Evolutionary conservation across 2,329 filamentous ascomycete species (phyloP), one percentile per base, ranked within the genome.

Genomic region (Exophiala sp.): DNA sequence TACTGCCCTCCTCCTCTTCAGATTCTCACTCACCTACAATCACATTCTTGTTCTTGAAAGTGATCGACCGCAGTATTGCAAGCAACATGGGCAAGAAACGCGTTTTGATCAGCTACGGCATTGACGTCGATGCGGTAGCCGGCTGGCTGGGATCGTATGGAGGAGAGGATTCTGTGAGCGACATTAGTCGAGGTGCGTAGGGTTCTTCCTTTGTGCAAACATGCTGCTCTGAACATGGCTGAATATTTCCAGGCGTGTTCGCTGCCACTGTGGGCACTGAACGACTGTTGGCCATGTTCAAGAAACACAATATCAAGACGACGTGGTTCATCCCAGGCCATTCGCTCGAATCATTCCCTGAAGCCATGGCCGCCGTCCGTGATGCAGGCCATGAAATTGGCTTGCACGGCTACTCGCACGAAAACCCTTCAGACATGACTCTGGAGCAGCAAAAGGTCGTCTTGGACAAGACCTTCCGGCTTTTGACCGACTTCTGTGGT

Each of bases 111-210:
- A 69, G 77, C 58, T 86, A 86, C 59, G 82, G 83, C 2, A 81
- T 88, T 19, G 85, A 88, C 54, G 82, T 88, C 22, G 84, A 88
- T 57, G 84, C 83, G n/a, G 82, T 88, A 1, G 79, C 83, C 1
- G 83, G 85, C 7, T 88, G 85, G 85, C 71, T 88, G 0, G 85
- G 85, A 0, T 85, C 80, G 0, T 88, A 89, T 60, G 82, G 82
- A n/a, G 83, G 85, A 30, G 78, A 88, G 64, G 84, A 88, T 62
- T 83, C 78, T 7, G 80, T 78, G 1, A 85, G 76, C 61, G 85
- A 88, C 59, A 87, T 88, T 55, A 83, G 79, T 62, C 74, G 84
- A 73, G 83, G 82, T 79, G 60, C 55, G 37, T 21, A 35, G 11
- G 2, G 8, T 10, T 14, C n/a, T 6, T 6, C 6, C 24, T 27